These are phyloP conservation scores for Arthromyces matolae DNA, from an alignment of 768 basidiomycete genomes.

Conservation along the genomic window DNA sequence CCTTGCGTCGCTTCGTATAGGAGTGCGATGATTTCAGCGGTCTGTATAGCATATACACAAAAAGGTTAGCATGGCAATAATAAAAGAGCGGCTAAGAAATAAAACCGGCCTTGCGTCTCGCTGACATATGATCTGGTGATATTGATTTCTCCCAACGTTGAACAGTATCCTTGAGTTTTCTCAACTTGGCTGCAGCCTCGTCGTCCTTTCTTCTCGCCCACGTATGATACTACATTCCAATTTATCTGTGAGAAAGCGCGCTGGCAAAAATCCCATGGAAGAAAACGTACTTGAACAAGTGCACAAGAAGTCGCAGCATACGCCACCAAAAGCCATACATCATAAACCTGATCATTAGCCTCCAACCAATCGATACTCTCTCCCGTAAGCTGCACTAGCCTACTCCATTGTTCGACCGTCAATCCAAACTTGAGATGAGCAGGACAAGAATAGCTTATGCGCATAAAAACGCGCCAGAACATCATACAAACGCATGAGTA, in stretches of 20 bases:
- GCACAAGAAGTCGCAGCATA: slow-evolving; percentile 89
- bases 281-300: slow-evolving; percentile 73
- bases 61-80: slow-evolving; percentile 5
- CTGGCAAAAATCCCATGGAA: slow-evolving; percentile 1
- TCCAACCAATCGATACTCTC: slow-evolving; percentile 91
- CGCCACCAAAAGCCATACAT: slow-evolving; percentile 82
- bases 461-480: slow-evolving; percentile 98
- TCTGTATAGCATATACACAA: slow-evolving; percentile 45
- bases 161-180: slow-evolving; percentile 79
- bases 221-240: slow-evolving; percentile 81
- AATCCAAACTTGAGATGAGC: slow-evolving; percentile 84
- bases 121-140: slow-evolving; percentile 92
- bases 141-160: slow-evolving; percentile 84
- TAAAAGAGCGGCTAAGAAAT: slow-evolving; percentile 17
- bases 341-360: slow-evolving; percentile 73
- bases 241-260: slow-evolving; percentile 5
- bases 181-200: slow-evolving; percentile 69
- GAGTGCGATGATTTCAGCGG: slow-evolving; percentile 87
- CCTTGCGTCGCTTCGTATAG: slow-evolving; percentile 93
- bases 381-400: slow-evolving; percentile 66
- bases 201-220: slow-evolving; percentile 82
- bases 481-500: slow-evolving; percentile 93
- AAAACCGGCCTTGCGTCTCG: slow-evolving; percentile 74
- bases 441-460: slow-evolving; percentile 91
- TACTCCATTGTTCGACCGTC: slow-evolving; percentile 76